Base-by-base conservation (phyloP, 495 filamentous ascomycete genomes). In the Thermochaetoides thermophila region DNA sequence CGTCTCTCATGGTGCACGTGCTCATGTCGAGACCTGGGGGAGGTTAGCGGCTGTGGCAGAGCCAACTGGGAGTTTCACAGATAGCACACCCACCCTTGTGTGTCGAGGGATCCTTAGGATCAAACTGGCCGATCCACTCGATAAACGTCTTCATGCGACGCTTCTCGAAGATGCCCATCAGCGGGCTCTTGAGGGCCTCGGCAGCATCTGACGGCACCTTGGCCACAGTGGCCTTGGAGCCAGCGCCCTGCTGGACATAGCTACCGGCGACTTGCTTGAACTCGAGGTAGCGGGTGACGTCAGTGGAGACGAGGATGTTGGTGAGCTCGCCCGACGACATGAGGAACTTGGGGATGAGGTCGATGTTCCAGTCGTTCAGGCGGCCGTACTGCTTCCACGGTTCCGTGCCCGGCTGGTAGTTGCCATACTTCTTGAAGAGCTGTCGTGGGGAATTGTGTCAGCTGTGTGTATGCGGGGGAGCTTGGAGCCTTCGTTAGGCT, bases 341-440 rank as follows among this genome's bases (percentile, higher is more conserved):
- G 52, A 99, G 68, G 32, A 99, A 73, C 68, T 99, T 99, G 39
- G 89, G 87, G 28, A 96, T 84, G 43, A 99, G 68, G 51, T 96
- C 91, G 58, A 99, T 87, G 64, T 95, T 96, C 89, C 89, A 99
- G 70, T 99, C 89, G 66, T 99, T 95, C 56, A 78, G 64, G 36
- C 91, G 72, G 45, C 87, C 80, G 59, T 94, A 91, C 60, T 94
- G 81, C 71, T 92, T 86, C 91, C 87, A 93, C 41, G 85, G 86
- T 63, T 94, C 84, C 46, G 86, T 81, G 41, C 79, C 85, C 42
- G 71, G 59, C 41, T 55, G 52, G 49, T 74, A 78, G 61, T 89
- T 86, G 57, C 81, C 80, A 59, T 92, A 89, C 54, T 84, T 84
- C 65, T 89, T 87, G 71, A 93, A 95, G 40, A 95, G 77, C 81